These are phyloP conservation scores for Fusarium sp. DNA, from an alignment of 2,329 filamentous ascomycete species.

Conservation along the genomic window DNA sequence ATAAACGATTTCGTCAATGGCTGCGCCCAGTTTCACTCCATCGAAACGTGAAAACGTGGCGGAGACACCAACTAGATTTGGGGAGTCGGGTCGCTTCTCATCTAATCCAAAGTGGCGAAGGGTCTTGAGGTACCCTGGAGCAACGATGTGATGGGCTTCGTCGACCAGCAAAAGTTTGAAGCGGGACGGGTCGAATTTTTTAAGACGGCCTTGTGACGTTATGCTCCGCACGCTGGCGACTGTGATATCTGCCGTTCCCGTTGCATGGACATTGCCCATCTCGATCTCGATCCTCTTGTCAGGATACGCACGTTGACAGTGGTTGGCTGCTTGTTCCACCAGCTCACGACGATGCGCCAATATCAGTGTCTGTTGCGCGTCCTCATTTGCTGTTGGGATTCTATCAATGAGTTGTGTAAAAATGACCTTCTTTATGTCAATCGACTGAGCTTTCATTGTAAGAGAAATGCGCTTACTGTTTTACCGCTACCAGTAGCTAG, in stretches of 20 bases:
- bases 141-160: constrained; percentile 96
- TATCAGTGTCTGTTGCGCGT: constrained; percentile 80
- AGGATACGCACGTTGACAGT: constrained; percentile 84
- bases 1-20: constrained; percentile 95
- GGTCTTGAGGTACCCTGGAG: constrained; percentile 76
- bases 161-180: constrained; percentile 96
- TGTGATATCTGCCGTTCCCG: constrained; percentile 87
- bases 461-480: constrained; percentile 64
- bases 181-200: constrained; percentile 77
- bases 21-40: constrained; percentile 80
- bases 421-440: constrained; percentile 69
- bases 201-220: constrained; percentile 76
- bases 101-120: constrained; percentile 81
- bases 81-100: constrained; percentile 52
- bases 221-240: constrained; percentile 91
- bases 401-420: constrained; percentile 94
- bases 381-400: constrained; percentile 61
- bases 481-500: constrained; percentile 90
- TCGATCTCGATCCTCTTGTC: constrained; percentile 85
- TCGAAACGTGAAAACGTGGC: constrained; percentile 83
- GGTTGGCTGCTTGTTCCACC: constrained; percentile 89
- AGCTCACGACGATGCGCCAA: constrained; percentile 92
- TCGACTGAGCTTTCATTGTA: not conserved
- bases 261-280: constrained; percentile 81
- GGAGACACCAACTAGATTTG: constrained; percentile 86